These are phyloP conservation scores for Fragilaria crotonensis DNA, from an alignment of 108 stramenopile species.

Conservation along the genomic window DNA sequence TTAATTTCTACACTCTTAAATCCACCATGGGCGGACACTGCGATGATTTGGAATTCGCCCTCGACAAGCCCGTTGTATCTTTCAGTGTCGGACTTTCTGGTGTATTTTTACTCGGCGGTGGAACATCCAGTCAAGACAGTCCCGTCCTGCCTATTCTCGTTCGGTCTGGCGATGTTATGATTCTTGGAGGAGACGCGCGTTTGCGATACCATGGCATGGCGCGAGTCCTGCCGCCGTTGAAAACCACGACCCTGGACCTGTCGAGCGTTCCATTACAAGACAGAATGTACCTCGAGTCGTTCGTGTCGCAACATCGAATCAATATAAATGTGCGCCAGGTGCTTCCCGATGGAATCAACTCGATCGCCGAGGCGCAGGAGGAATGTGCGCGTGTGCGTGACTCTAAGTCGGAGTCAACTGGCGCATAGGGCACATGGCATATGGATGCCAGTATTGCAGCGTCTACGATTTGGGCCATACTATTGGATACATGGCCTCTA, in stretches of 20 bases:
- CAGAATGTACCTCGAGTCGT: constrained; percentile 14
- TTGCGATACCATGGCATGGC: constrained; percentile 63
- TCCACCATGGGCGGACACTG: constrained; percentile 59
- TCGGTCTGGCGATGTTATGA: constrained; percentile 59
- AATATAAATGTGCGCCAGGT: constrained; percentile 74
- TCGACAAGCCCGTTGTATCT: constrained; percentile 55
- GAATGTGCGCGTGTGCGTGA: no score
- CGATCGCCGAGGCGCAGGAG: neutral
- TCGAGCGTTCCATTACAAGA: constrained; percentile 11
- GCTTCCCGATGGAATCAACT: constrained; percentile 10
- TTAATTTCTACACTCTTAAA: constrained; percentile 55
- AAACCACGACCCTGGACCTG: neutral
- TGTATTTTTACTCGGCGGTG: constrained; percentile 60
- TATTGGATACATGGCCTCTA: neutral
- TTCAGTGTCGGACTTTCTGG: constrained; percentile 49
- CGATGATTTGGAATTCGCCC: constrained; percentile 52
- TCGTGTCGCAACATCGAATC: constrained; percentile 39
- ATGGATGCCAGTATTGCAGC: no score
- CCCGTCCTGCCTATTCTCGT: constrained; percentile 50
- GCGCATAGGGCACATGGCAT: no score
- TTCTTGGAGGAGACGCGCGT: constrained; percentile 45
- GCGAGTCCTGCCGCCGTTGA: constrained; percentile 22
- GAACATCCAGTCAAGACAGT: constrained; percentile 34
- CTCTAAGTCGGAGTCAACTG: no score
- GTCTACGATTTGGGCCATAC: neutral